A percentile compares a stretch with the other conserved stretches of the same genome.
phyloP scores from a whole-genome alignment of 1,284 basidiomycete genomes.

The Rhodotorula sp. region DNA sequence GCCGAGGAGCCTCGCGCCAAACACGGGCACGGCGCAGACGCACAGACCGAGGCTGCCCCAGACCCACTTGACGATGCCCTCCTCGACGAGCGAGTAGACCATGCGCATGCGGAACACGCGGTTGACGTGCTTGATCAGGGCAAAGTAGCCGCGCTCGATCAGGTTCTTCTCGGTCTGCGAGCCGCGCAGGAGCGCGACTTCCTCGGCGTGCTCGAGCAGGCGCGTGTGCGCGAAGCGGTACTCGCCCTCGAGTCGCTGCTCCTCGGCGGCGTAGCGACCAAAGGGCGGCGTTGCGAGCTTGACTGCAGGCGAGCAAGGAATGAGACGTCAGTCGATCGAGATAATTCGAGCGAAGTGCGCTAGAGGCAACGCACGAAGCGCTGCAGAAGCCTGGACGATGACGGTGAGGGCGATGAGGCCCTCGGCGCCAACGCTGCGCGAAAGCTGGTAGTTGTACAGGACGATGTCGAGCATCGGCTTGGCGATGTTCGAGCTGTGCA shows the following conservation, averaged over 20 bases:
- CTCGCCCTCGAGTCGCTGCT: conserved; percentile 81
- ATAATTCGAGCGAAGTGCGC: no score
- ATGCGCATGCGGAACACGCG: conserved; percentile 76
- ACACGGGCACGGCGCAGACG: conserved; percentile 91
- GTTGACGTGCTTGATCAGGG: conserved; percentile 84
- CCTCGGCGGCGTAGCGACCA: conserved; percentile 76
- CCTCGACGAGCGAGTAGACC: conserved; percentile 89
- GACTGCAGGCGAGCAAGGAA: conserved; percentile 57
- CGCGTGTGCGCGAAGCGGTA: conserved; percentile 90
- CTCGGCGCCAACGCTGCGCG: conserved; percentile 91
- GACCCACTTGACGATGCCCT: conserved; percentile 88
- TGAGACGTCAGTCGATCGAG: no score
- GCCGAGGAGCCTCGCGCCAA: conserved; percentile 76
- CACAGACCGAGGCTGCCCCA: conserved; percentile 95
- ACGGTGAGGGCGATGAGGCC: conserved; percentile 82
- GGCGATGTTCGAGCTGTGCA: conserved; percentile 68
- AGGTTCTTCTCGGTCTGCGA: conserved; percentile 90
- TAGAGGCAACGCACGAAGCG: conserved; percentile 60
- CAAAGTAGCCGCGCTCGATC: conserved; percentile 86
- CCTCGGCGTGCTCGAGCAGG: conserved; percentile 90
- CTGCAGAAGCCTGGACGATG: conserved; percentile 77
- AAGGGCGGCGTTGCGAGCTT: conserved; percentile 89
- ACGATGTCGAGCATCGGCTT: conserved; percentile 86
- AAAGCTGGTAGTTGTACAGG: conserved; percentile 94
- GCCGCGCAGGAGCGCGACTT: conserved; percentile 89